Base-by-base conservation (phyloP, 1,284 basidiomycete species). In the Marasmius tenuissimus region DNA sequence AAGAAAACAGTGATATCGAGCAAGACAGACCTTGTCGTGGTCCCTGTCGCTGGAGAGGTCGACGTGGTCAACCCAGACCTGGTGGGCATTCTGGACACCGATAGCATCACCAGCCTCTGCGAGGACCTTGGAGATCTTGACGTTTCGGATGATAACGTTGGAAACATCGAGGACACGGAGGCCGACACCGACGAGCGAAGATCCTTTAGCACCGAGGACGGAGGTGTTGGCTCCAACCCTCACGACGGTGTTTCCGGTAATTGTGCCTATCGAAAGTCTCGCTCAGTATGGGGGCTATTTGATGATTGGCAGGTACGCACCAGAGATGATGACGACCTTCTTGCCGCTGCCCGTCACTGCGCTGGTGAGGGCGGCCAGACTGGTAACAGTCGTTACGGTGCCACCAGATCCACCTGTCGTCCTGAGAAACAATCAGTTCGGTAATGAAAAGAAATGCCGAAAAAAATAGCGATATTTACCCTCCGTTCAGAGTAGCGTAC, bases 61-160 rank as follows among this genome's bases (percentile, higher is more conserved):
- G 59, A 73, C 69, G 61, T 82, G 79, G 69, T 82, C 80, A 53
- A 81, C 62, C 80, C 80, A 82, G 18, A 82, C 79, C 64, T 79
- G 73, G 60, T 68, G 70, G n/a, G 81, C 64, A 20, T 69, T 67
- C 64, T 81, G 79, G 50, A 81, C 72, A 38, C 77, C 80, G 57
- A 81, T 73, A 34, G 76, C 76, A 67, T 81, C 78, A 48, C 80
- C 80, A 57, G 74, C 76, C 2, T 61, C 63, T n/a, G 80, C 79
- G 0, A 81, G 69, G 34, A 83, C 81, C 68, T 82, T 82, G 48
- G 78, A 78, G 60, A 83, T 77, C 68, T 80, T 81, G 67, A 83
- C 67, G 66, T 82, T 82, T 35, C 81, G 76, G 63, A 82, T 75
- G 67, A 83, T 83, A 57, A 83, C 80, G 61, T 83, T 82, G 40